Evolutionary conservation across 768 basidiomycete species (phyloP), one percentile per base, ranked within the genome.

Genomic region (Leccinum pellstonianum): DNA sequence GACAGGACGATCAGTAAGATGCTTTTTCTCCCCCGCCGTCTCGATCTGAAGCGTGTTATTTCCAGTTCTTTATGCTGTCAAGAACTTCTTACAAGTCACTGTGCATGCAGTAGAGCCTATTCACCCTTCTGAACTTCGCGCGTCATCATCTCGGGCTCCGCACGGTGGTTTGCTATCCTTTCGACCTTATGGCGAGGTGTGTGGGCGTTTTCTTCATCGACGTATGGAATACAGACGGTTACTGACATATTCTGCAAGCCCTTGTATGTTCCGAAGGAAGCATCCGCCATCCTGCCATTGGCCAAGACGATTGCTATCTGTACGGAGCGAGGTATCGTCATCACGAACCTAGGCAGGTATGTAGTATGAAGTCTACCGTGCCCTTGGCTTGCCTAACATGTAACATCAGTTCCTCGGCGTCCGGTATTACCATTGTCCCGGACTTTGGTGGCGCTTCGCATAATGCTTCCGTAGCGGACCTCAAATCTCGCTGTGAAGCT

Each of bases 261-360:
- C 2, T 81, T 86, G 11, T 87, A 84, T 63, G 80, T 93, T 51
- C 87, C 91, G 1, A 87, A 84, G 67, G 90, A 92, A 58, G 84
- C 85, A 0, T 80, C 81, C 56, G 81, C 85, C 56, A 75, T 91
- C 27, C 82, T 80, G 4, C 76, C 84, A 14, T 70, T 94, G 37
- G 74, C 75, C 5, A 88, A 84, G 71, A 86, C 81, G 0, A 76
- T 91, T 6, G 87, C 84, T 0, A 79, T 93, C 25, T 84, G 85
- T 62, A 84, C 86, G 1, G 81, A 82, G 35, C 83, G 83, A 29
- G 83, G 86, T 11, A 79, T 93, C 33, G 78, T 86, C 8, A 83
- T 91, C 46, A 76, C 84, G 9, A 84, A 88, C 65, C 88, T 87
- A 23, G 82, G 78, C 25, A 84, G 86, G 92, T 93, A 63, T 52